Percentiles rank a stretch among this genome's conserved stretches.
These are phyloP conservation scores for Xylariales sp. DNA, from an alignment of 2,329 filamentous ascomycete species.

Conservation along the genomic window DNA sequence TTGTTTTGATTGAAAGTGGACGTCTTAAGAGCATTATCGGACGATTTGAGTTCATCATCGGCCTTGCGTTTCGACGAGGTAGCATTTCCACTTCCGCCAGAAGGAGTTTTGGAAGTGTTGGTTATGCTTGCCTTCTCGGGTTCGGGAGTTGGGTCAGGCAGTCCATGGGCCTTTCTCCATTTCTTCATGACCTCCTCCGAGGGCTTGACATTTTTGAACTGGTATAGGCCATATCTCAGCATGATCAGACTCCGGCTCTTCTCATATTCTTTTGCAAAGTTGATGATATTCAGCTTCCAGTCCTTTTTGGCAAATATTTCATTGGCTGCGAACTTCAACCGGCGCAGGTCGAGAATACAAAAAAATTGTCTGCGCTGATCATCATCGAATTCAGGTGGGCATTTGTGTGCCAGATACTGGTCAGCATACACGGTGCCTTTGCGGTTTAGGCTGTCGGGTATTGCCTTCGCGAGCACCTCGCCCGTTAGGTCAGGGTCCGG, in stretches of 20 bases:
- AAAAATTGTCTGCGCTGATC: conserved; percentile 59
- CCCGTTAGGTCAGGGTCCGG: conserved; percentile 53
- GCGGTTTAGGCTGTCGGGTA: conserved; percentile 47
- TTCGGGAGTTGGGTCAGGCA: conserved; percentile 47
- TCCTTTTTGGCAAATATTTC: conserved; percentile 58
- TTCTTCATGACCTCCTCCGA: conserved; percentile 53
- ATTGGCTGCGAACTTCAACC: conserved; percentile 57
- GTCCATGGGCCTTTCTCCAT: conserved; percentile 53
- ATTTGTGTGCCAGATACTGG: conserved; percentile 53
- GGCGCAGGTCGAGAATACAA: conserved; percentile 57
- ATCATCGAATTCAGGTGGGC: conserved; percentile 53
- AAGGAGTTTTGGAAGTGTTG: conserved; percentile 18
- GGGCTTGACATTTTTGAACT: conserved; percentile 59
- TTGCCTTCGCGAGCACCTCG: conserved; percentile 47
- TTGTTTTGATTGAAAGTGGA: conserved; percentile 40
- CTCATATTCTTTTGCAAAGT: conserved; percentile 61
- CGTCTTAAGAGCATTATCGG: conserved; percentile 29
- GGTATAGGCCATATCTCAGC: conserved; percentile 57
- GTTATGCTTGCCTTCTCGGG: conserved; percentile 25
- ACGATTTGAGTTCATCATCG: conserved; percentile 40
- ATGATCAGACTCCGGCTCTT: conserved; percentile 60
- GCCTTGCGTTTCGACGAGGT: conserved; percentile 50
- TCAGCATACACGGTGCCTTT: conserved; percentile 56
- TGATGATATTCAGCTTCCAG: conserved; percentile 58
- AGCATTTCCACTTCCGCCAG: conserved; percentile 25